Evolutionary conservation across 768 basidiomycete species (phyloP), one percentile per base, ranked within the genome.

Genomic region (Termitomyces sp.): DNA sequence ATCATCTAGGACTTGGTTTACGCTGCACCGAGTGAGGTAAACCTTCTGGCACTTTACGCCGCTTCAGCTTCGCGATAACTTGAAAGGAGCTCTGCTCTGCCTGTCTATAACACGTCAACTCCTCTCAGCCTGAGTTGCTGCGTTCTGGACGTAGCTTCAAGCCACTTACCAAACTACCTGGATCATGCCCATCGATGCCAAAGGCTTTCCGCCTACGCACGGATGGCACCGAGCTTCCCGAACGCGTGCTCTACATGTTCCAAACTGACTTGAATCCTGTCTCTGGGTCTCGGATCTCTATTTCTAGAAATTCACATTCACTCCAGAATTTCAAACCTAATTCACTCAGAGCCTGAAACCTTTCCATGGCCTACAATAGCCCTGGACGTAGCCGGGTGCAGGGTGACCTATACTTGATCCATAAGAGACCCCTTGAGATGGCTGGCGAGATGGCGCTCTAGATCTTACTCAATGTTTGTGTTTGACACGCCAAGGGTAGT

Each of bases 141-240:
- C 23, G 37, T 26, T 51, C 37, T 40, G 10, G 26, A 51, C 38
- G 50, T 51, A 41, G 50, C 50, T 50, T 40, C 37, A 50, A 50
- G 23, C 37, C 50, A 50, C 37, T 50, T 50, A 40, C 50, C 50
- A 51, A 51, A 40, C 26, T 7, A 38, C 17, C 26, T 51, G 50
- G 35, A 41, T 40, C 50, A 7, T 51, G 12, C n/a, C 26, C 12
- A 40, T 26, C 38, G 38, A 41, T 41, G n/a, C 38, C 17, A 30
- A 41, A 51, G 40, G 50, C 50, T 51, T 28, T 51, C 50, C 50
- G 38, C 26, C 38, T 51, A 51, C 50, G 38, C 41, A 51, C 26
- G 37, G 38, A 51, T 41, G 50, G 38, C 26, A 26, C 40, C 17
- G 37, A 23, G 17, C 37, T 50, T 28, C 50, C 37, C 17, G 11